Base-by-base conservation (phyloP, 2,329 filamentous ascomycete genomes). In the Diplodia mutila region DNA sequence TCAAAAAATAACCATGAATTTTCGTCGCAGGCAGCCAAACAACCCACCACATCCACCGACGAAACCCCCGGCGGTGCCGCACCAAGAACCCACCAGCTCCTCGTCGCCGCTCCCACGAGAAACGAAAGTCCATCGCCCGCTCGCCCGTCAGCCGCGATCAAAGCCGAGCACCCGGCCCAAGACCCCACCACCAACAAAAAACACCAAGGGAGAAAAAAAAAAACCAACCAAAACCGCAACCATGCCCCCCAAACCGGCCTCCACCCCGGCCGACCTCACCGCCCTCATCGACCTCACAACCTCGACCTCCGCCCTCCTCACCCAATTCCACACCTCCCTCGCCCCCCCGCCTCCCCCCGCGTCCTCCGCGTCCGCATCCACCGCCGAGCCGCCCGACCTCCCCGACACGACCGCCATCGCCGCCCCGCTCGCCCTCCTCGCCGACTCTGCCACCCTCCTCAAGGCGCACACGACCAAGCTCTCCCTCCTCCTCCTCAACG, bases 381-480 rank as follows among this genome's bases (percentile, higher is more conserved):
- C 64, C n/a, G 2, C 29, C 29, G 55, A 16, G 11, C 52, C 23
- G 4, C 53, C 14, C 42, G 37, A 49, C 21, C 52, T 61, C 4
- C 21, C 52, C 69, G 14, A 39, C 39, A 39, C 46, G 61, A 67
- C 78, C 72, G 57, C 72, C 69, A 67, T 77, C 72, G 53, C 73
- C 69, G 66, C 79, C 71, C 84, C 88, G 11, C 85, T 97, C 27
- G 81, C 87, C 16, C 85, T 94, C 68, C 87, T 94, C 39, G 86
- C 87, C 72, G 90, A 94, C 73, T 86, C 91, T 0, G 87, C 92
- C 0, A 86, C 85, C 29, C 84, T 96, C 5, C 87, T 97, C 68
- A 89, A 88, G 76, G 92, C 93, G 0, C 93, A 97, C 75, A 87
- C 90, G 1, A 97, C 93, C 6, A 97, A 97, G 70, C 85, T 97